A percentile compares a stretch with the other conserved stretches of the same genome.
Evolutionary conservation across 257 asterid genomes (phyloP).

Genomic region (Fraxinus americana): DNA sequence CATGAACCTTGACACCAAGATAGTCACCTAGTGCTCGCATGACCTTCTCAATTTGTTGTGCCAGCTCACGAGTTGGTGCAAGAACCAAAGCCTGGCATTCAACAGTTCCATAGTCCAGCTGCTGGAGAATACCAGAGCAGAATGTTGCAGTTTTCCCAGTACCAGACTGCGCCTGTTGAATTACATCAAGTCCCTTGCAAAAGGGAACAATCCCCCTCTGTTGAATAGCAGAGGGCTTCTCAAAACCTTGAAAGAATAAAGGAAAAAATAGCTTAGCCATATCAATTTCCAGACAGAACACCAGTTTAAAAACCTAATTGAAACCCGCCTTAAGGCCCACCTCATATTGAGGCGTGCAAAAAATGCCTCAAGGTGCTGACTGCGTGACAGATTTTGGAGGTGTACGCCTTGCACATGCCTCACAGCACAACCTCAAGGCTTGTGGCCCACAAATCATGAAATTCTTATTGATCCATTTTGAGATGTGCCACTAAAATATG

Average conservation of each 20-base stretch:
- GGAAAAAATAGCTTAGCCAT: background rate
- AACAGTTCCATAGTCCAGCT: slow-evolving; percentile 39
- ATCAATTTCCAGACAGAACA: background rate
- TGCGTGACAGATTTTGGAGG: too few relatives aligned
- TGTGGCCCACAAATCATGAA: too few relatives aligned
- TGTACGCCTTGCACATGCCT: too few relatives aligned
- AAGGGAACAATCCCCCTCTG: slow-evolving; percentile 58
- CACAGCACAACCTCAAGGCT: too few relatives aligned
- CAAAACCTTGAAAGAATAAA: slow-evolving; percentile 39
- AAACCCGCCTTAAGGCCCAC: too few relatives aligned
- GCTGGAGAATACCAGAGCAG: slow-evolving; percentile 56
- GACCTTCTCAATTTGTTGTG: slow-evolving; percentile 57
- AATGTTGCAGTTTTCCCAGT: slow-evolving; percentile 52
- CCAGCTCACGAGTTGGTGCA: slow-evolving; percentile 57
- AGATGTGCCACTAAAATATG: too few relatives aligned
- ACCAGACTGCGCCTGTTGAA: slow-evolving; percentile 56
- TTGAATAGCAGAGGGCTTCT: slow-evolving; percentile 57
- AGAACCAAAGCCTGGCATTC: slow-evolving; percentile 55
- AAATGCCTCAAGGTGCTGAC: too few relatives aligned
- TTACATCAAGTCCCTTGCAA: slow-evolving; percentile 53
- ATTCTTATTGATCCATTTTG: too few relatives aligned
- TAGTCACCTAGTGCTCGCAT: slow-evolving; percentile 58
- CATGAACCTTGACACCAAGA: slow-evolving; percentile 56
- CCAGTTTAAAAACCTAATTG: too few relatives aligned
- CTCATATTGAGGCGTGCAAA: too few relatives aligned